Percentiles rank a stretch among this genome's conserved stretches.
These are phyloP conservation scores for Lactarius akahatsu DNA, from an alignment of 768 basidiomycete genomes.

Conservation along the genomic window DNA sequence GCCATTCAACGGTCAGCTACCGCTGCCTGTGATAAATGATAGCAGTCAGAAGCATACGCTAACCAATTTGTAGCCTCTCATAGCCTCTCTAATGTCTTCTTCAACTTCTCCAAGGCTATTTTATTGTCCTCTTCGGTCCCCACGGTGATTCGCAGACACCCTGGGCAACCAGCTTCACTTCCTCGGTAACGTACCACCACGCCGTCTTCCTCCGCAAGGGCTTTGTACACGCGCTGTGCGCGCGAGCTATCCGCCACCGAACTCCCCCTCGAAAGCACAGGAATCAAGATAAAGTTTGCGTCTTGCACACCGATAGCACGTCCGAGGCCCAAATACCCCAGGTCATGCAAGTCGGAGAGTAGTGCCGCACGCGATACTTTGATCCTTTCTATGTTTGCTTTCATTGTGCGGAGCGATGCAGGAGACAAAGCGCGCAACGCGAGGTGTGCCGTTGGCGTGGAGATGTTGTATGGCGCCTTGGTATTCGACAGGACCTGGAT, in stretches of 20 bases:
- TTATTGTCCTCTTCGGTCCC: slow-evolving; percentile 81
- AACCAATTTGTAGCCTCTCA: slow-evolving; percentile 17
- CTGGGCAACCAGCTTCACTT: slow-evolving; percentile 78
- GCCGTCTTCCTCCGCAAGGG: slow-evolving; percentile 78
- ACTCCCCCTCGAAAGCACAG: slow-evolving; percentile 55
- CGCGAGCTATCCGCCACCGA: slow-evolving; percentile 56
- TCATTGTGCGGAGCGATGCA: slow-evolving; percentile 61
- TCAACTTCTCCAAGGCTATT: slow-evolving; percentile 54
- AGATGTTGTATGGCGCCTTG: slow-evolving; percentile 98
- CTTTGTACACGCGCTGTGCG: slow-evolving; percentile 67
- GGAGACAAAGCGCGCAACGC: slow-evolving; percentile 77
- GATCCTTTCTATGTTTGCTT: slow-evolving; percentile 59
- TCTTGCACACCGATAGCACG: slow-evolving; percentile 73
- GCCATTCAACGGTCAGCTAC: background rate
- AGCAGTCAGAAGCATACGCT: background rate
- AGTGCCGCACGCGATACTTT: slow-evolving; percentile 57
- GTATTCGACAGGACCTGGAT: slow-evolving; percentile 92
- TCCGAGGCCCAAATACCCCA: slow-evolving; percentile 59
- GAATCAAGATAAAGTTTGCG: slow-evolving; percentile 89
- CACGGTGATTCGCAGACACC: slow-evolving; percentile 86
- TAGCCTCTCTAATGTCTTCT: slow-evolving; percentile 44
- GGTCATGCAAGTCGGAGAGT: slow-evolving; percentile 46
- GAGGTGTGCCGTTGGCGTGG: slow-evolving; percentile 81
- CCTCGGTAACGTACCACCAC: slow-evolving; percentile 93
- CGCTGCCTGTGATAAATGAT: background rate